phyloP scores from a whole-genome alignment of 2,329 filamentous ascomycete species.

The Exophiala calicioides region DNA sequence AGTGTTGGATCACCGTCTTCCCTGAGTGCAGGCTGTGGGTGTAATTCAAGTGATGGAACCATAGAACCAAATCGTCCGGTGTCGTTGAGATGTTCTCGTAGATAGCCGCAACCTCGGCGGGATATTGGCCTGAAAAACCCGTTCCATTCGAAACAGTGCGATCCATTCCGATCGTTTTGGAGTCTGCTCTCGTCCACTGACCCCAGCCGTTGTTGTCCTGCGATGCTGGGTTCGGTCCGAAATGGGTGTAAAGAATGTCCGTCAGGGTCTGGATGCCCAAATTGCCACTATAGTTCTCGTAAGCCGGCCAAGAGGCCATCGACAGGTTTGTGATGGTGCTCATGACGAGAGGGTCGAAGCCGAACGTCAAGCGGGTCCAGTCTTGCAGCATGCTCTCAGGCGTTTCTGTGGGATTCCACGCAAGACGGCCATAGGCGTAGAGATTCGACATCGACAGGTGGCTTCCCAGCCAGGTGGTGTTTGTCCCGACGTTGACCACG shows the following conservation, averaged over 20 bases:
- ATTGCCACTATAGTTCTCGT: slow-evolving; percentile 71
- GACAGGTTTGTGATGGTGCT: slow-evolving; percentile 63
- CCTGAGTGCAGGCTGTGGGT: slow-evolving; percentile 63
- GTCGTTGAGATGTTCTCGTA: slow-evolving; percentile 65
- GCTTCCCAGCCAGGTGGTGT: slow-evolving; percentile 68
- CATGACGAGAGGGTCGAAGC: slow-evolving; percentile 55
- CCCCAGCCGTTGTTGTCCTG: slow-evolving; percentile 70
- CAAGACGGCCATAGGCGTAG: slow-evolving; percentile 67
- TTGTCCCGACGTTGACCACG: slow-evolving; percentile 67
- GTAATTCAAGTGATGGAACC: slow-evolving; percentile 75
- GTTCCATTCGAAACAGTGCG: slow-evolving; percentile 69
- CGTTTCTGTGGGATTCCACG: slow-evolving; percentile 64
- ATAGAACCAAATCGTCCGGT: slow-evolving; percentile 67
- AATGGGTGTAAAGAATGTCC: slow-evolving; percentile 67
- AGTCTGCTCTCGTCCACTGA: slow-evolving; percentile 70
- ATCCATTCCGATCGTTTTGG: slow-evolving; percentile 66
- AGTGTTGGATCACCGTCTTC: slow-evolving; percentile 68
- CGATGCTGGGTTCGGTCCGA: slow-evolving; percentile 66
- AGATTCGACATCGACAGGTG: slow-evolving; percentile 71
- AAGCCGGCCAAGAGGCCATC: slow-evolving; percentile 69
- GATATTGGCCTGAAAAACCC: slow-evolving; percentile 66
- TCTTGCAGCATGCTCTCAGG: slow-evolving; percentile 57
- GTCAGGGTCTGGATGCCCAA: slow-evolving; percentile 69
- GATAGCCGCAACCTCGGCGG: slow-evolving; percentile 56
- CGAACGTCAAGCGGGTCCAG: slow-evolving; percentile 70